Evolutionary conservation across 805 yeast genomes (phyloP), one percentile per base, ranked within the genome.

Genomic region (Metschnikowia rubicola): DNA sequence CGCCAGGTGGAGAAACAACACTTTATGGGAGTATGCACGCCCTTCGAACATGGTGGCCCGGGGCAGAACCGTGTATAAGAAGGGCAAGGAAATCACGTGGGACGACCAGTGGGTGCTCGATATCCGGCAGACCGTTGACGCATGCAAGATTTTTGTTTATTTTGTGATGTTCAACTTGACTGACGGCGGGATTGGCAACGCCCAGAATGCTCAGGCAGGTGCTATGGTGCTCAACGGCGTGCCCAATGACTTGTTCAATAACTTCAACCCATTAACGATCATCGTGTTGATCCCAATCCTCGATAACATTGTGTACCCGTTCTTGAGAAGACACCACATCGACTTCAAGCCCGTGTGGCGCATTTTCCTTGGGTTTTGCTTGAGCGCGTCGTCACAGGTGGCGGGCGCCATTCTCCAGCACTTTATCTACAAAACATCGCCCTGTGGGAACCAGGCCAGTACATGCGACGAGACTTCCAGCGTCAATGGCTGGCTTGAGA

Each of bases 181-280:
- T 50, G 80, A 77, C 58, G 65, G 73, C 48, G 81, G 81, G 52
- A 66, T 77, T 55, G 79, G 79, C 30, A 64, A 74, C 35, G 60
- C 65, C 51, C 78, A 73, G 57, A 76, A 71, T 48, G 74, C 80
- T 3, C 81, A 77, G 60, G 80, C 81, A 40, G 80, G 79, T 51
- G 70, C 79, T 30, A 76, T 78, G 82, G 61, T 71, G 10, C 65
- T 76, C 30, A 64, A 74, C 30, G 79, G 80, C 39, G 79, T 79
- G 54, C 82, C 82, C 49, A 78, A 78, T 56, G 83, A 79, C 67
- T 70, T 78, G 55, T 75, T 77, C 65, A 71, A 66, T 52, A 78
- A 77, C 57, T 77, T 79, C 65, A 78, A 79, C 55, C 81, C 80
- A 38, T 67, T 78, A 49, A 72, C 81, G 13, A 79, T 78, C 55